Evolutionary conservation across 306 rosid genomes (phyloP).

Genomic region (Vigna unguiculata): DNA sequence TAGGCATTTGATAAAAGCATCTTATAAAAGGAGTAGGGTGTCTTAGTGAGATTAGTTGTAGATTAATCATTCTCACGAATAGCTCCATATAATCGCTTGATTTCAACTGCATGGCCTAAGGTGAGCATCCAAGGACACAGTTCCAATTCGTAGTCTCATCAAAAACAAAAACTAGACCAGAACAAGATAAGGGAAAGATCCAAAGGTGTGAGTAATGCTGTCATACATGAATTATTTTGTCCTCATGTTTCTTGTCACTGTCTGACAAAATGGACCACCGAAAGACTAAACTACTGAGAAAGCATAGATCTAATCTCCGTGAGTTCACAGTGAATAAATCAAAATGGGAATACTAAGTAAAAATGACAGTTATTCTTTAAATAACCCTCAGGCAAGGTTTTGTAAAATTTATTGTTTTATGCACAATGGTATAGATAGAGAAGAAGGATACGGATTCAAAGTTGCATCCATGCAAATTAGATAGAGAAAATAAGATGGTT

Average conservation of each 20-base stretch:
- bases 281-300: slow-evolving; percentile 42
- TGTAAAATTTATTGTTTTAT: neutral
- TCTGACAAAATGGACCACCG: slow-evolving; percentile 49
- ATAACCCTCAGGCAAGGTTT: neutral
- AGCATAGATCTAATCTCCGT: slow-evolving; percentile 30
- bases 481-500: neutral
- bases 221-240: slow-evolving; percentile 51
- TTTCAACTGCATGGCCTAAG: slow-evolving; percentile 24
- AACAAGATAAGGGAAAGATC: slow-evolving; percentile 15
- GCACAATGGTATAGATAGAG: neutral
- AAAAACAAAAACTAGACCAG: slow-evolving; percentile 35
- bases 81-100: slow-evolving; percentile 35
- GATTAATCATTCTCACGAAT: slow-evolving; percentile 11
- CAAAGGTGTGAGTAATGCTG: slow-evolving; percentile 33
- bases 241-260: slow-evolving; percentile 43
- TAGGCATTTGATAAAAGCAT: slow-evolving; percentile 25
- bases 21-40: slow-evolving; percentile 4
- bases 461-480: neutral
- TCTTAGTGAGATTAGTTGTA: neutral
- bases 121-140: slow-evolving; percentile 48
- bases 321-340: slow-evolving; percentile 42
- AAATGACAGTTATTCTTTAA: slow-evolving; percentile 24
- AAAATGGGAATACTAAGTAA: slow-evolving; percentile 7
- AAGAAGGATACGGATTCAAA: neutral
- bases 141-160: slow-evolving; percentile 20